phyloP scores from a whole-genome alignment of 495 filamentous ascomycete species.

The Bacidia rubella region DNA sequence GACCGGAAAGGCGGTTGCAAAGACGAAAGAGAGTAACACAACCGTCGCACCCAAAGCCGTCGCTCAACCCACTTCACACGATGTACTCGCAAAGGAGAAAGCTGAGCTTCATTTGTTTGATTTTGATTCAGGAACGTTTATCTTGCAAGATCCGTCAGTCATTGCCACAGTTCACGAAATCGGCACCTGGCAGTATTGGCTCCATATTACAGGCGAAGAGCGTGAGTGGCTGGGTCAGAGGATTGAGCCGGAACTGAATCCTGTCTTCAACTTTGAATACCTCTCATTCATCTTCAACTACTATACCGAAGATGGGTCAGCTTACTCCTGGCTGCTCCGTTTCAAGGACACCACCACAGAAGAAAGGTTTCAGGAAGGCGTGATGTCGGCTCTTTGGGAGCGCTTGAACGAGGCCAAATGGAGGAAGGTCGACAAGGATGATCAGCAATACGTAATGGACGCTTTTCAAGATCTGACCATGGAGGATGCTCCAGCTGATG shows the following conservation, averaged over 20 bases:
- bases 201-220: slow-evolving; percentile 67
- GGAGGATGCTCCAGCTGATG: slow-evolving; percentile 55
- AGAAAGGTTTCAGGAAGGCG: slow-evolving; percentile 80
- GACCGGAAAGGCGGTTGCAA: slow-evolving; percentile 29
- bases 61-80: slow-evolving; percentile 51
- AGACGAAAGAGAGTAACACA: slow-evolving; percentile 22
- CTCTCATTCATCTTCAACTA: slow-evolving; percentile 98
- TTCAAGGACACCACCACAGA: slow-evolving; percentile 72
- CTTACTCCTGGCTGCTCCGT: slow-evolving; percentile 89
- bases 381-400: slow-evolving; percentile 95
- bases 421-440: slow-evolving; percentile 79
- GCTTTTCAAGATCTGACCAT: slow-evolving; percentile 91
- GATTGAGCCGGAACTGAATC: slow-evolving; percentile 82
- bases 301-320: slow-evolving; percentile 73
- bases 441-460: slow-evolving; percentile 86
- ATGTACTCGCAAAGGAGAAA: slow-evolving; percentile 58
- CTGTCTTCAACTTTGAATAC: slow-evolving; percentile 97
- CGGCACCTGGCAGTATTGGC: slow-evolving; percentile 90
- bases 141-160: slow-evolving; percentile 62
- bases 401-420: slow-evolving; percentile 92
- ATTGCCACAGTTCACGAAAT: slow-evolving; percentile 71
- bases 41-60: slow-evolving; percentile 46
- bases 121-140: slow-evolving; percentile 68
- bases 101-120: slow-evolving; percentile 92
- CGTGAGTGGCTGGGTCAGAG: slow-evolving; percentile 81